phyloP scores from a whole-genome alignment of 257 asterid species.

The Solanum paucissectum region DNA sequence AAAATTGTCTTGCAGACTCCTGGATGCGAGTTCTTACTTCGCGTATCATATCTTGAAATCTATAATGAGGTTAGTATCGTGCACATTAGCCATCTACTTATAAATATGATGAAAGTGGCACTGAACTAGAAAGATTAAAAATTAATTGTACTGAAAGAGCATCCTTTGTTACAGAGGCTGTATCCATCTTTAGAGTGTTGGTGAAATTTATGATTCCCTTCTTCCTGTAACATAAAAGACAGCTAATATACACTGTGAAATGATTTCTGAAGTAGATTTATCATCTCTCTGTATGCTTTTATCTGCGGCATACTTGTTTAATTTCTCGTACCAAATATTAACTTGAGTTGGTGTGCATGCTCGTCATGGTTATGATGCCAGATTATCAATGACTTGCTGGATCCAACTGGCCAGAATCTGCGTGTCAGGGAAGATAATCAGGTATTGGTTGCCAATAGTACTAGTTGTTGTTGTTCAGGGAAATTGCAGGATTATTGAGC shows the following conservation, averaged over 20 bases:
- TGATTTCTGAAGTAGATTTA: background rate
- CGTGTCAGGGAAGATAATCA: constrained; percentile 97
- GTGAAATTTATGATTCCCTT: background rate
- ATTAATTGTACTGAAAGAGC: background rate
- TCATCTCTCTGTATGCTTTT: background rate
- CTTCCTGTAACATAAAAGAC: background rate
- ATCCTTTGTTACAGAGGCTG: background rate
- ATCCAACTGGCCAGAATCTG: constrained; percentile 96
- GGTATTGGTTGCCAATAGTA: constrained; percentile 32
- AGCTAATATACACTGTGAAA: background rate
- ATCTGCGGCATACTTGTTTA: background rate
- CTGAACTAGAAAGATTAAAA: background rate
- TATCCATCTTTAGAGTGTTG: background rate
- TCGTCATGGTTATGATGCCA: constrained; percentile 16
- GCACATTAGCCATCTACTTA: background rate
- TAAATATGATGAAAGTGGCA: background rate
- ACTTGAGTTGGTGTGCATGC: background rate
- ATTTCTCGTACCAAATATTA: background rate
- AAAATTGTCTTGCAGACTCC: constrained; percentile 68
- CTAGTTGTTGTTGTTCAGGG: background rate
- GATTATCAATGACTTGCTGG: constrained; percentile 97
- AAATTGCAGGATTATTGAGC: background rate
- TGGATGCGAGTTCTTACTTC: constrained; percentile 93
- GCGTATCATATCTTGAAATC: constrained; percentile 94
- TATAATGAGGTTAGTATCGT: constrained; percentile 81